Base-by-base conservation (phyloP, 1,284 basidiomycete species). In the Wallemia mellicola region DNA sequence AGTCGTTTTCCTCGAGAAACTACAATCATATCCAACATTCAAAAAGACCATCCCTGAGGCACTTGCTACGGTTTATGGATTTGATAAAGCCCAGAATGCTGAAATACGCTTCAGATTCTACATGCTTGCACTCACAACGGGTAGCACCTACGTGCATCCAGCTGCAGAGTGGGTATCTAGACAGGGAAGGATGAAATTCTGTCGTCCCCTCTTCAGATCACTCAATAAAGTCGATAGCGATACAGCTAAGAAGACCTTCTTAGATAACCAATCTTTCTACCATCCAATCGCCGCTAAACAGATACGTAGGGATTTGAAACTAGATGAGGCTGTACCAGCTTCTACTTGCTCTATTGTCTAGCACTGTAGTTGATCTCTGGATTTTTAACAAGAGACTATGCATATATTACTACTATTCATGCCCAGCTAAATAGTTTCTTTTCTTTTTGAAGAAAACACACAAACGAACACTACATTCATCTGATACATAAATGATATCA, bases 41-140 rank as follows among this genome's bases (percentile, higher is more conserved):
- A 65, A 69, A 2, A 62, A 66, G 0, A 62, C 64, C 1, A 63
- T 68, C 2, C 67, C 72, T 24, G 60, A 65, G 28, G 61, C 63
- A 2, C 67, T 75, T 14, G 73, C 73, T 62, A 65, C 72, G 60
- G 60, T 66, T 22, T 75, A 75, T 64, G 65, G 59, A 1, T 66
- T 75, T 38, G 65, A 68, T 61, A 63, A 67, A 58, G 68, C 67
- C 1, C 69, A 68, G 54, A 74, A 74, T 62, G 69, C 71, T 1
- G 74, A 75, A 64, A 71, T 75, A 58, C 65, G 68, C 56, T 64
- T 74, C n/a, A 64, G 73, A 48, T 75, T 74, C 68, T 74, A 70
- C 63, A 68, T 71, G 63, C 67, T 74, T 15, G 73, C 73, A 0
- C 66, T 75, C 27, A 69, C 70, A 61, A 69, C 70, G 55, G 70